Evolutionary conservation across 2,329 filamentous ascomycete species (phyloP).

Genomic region (Anthostomella pinea): DNA sequence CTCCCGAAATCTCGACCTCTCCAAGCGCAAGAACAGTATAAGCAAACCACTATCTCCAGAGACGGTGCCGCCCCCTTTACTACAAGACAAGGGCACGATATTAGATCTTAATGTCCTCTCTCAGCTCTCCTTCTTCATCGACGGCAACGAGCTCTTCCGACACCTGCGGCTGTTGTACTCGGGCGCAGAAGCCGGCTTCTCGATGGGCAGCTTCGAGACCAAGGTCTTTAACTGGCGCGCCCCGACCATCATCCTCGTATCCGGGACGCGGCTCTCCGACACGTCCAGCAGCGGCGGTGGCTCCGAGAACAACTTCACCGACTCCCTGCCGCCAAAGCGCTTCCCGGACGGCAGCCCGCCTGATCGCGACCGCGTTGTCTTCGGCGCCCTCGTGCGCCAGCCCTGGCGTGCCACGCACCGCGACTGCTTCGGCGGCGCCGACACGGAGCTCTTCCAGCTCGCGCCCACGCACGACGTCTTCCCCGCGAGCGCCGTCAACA

Average conservation of each 20-base stretch:
- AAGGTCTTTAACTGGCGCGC: constrained; percentile 76
- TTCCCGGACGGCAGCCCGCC: constrained; percentile 47
- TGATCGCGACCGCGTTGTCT: constrained; percentile 54
- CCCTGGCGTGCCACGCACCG: constrained; percentile 69
- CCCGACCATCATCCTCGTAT: constrained; percentile 69
- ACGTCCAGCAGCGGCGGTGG: constrained; percentile 43
- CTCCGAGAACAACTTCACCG: constrained; percentile 54
- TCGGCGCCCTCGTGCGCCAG: constrained; percentile 63
- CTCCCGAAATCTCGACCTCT: constrained; percentile 67
- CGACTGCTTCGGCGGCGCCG: constrained; percentile 63
- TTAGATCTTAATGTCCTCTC: constrained; percentile 62
- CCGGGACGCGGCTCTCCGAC: constrained; percentile 58
- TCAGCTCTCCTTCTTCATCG: constrained; percentile 72
- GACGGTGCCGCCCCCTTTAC: constrained; percentile 38
- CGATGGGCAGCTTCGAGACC: constrained; percentile 72
- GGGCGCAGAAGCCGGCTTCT: constrained; percentile 69
- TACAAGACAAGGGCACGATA: constrained; percentile 56
- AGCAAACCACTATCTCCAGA: constrained; percentile 11
- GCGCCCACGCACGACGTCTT: constrained; percentile 72
- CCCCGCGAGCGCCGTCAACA: constrained; percentile 59
- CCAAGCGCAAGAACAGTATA: constrained; percentile 44
- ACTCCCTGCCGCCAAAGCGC: constrained; percentile 61
- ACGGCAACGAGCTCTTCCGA: constrained; percentile 61
- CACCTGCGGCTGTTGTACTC: constrained; percentile 67
- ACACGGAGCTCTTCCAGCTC: constrained; percentile 68